Percentiles rank a stretch among this genome's conserved stretches.
phyloP scores from a whole-genome alignment of 805 yeast genomes.

The Sugiyamaella floridensis region DNA sequence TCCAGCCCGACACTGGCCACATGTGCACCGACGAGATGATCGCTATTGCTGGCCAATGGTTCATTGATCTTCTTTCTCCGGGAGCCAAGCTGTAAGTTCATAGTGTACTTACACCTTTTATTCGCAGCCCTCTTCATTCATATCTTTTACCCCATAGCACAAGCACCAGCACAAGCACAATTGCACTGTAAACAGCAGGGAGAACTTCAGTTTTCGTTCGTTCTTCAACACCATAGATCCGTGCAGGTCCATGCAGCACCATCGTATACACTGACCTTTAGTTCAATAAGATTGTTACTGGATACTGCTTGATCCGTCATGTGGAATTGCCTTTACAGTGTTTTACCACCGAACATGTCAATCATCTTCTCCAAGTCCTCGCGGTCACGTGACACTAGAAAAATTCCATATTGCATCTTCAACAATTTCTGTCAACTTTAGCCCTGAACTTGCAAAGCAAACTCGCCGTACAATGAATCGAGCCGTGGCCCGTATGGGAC shows the following conservation, averaged over 20 bases:
- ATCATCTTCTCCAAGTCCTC: too few species aligned
- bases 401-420: background rate
- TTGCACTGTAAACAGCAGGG: too few species aligned
- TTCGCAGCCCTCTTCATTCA: background rate
- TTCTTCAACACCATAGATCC: background rate
- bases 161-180: too few species aligned
- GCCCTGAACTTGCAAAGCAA: background rate
- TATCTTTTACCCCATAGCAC: background rate
- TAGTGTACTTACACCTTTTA: background rate
- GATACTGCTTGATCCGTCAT: too few species aligned
- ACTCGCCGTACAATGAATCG: background rate
- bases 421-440: background rate
- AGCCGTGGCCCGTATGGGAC: background rate
- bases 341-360: too few species aligned
- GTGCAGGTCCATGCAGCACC: background rate
- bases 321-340: too few species aligned
- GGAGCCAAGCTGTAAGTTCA: background rate
- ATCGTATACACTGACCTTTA: too few species aligned
- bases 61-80: slow-evolving; percentile 4
- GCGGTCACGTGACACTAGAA: background rate
- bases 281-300: too few species aligned
- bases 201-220: too few species aligned
- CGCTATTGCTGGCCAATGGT: slow-evolving; percentile 24
- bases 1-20: slow-evolving; percentile 30
- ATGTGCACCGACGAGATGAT: slow-evolving; percentile 26